Base-by-base conservation (phyloP, 495 filamentous ascomycete genomes). In the Pyrenula aspistea region DNA sequence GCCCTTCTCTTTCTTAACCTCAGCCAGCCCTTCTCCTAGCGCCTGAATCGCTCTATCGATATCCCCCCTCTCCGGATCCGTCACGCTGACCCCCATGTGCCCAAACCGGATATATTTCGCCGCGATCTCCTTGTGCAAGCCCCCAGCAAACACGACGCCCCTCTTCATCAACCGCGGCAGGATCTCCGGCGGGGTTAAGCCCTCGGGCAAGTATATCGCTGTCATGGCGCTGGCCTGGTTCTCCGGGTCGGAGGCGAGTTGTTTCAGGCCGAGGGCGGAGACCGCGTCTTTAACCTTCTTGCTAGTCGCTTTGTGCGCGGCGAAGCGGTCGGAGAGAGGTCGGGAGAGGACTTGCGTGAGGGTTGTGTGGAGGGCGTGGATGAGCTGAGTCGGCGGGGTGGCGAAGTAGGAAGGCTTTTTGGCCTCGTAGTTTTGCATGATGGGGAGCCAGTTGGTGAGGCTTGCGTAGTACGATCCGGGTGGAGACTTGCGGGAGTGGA, bases 341-440 rank as follows among this genome's bases (percentile, higher is more conserved):
- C 77, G 76, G 12, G 85, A 77, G 57, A 93, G 82, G 63, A 96
- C 95, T 67, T 96, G 89, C 36, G 68, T 83, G 24, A 98, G 77
- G n/a, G 91, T 84, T 21, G 93, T 96, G 76, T 98, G 88, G 49
- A 98, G 83, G 31, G 93, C 93, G 67, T 87, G 92, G 61, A 98
- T 78, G 48, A 98, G 83, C 72, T 98, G 93, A 3, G 93, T 95
- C 12, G 89, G 87, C 0, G 93, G 93, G 12, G 93, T 98, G 24
- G 93, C 93, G 68, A 98, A 98, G 76, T 98, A 98, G 12, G 89
- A 95, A 49, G 94, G 82, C 73, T 97, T 98, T 73, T 87, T 85
- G 62, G 88, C 88, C 75, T 98, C 93, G 74, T 98, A 98, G 68
- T 96, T 96, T 75, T 91, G 83, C 93, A 98, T 97, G 66, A 98